Evolutionary conservation across 768 basidiomycete species (phyloP).

Genomic region (Hirschioporus abietinus): DNA sequence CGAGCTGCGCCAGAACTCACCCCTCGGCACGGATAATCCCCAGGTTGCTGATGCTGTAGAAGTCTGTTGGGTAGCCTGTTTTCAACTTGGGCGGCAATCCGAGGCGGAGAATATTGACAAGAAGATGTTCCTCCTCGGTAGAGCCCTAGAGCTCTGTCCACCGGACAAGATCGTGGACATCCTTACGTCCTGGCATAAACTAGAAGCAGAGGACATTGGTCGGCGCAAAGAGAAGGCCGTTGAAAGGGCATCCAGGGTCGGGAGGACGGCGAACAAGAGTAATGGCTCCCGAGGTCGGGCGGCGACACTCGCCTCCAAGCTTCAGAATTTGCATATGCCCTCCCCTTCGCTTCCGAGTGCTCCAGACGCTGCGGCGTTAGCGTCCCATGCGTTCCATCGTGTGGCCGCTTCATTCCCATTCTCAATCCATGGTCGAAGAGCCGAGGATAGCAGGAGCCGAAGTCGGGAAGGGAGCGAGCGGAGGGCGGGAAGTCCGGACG

Average conservation of each 20-base stretch:
- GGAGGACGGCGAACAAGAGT: conserved; percentile 8
- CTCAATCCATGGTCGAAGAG: conserved; percentile 40
- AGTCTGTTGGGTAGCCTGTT: conserved; percentile 88
- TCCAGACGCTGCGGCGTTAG: conserved; percentile 76
- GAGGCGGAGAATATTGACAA: conserved; percentile 66
- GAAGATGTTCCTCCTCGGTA: conserved; percentile 68
- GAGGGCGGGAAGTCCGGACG: conserved; percentile 48
- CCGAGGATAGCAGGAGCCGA: conserved; percentile 34
- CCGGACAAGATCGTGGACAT: conserved; percentile 72
- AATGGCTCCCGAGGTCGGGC: conserved; percentile 14
- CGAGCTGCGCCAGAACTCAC: conserved; percentile 35
- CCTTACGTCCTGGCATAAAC: conserved; percentile 68
- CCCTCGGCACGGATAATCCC: conserved; percentile 29
- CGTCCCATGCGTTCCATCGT: conserved; percentile 70
- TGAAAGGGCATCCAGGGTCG: conserved; percentile 18
- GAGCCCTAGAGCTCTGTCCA: conserved; percentile 83
- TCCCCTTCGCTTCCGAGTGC: conserved; percentile 63
- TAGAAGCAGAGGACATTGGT: conserved; percentile 63
- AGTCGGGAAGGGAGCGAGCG: conserved; percentile 27
- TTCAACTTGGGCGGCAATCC: conserved; percentile 78
- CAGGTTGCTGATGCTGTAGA: conserved; percentile 57
- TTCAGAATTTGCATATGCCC: conserved; percentile 66
- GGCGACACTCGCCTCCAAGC: conserved; percentile 49
- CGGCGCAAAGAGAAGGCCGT: conserved; percentile 40
- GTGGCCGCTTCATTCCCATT: conserved; percentile 76